Percentiles rank a stretch among this genome's conserved stretches.
phyloP scores from a whole-genome alignment of 805 yeast species.

The Allodekkera sacchari region DNA sequence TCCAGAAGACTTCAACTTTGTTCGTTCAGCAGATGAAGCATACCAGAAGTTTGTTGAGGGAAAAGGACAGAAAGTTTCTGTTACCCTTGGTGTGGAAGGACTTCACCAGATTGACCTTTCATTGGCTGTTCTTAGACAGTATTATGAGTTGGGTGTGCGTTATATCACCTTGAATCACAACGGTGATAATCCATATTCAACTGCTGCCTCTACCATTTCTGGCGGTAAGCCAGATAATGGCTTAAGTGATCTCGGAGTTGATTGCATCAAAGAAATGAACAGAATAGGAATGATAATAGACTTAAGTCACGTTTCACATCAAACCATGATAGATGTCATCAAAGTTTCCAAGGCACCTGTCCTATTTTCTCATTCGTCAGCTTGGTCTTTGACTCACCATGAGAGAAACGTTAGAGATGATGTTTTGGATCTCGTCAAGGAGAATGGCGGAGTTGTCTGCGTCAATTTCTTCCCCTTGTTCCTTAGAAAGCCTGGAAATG shows the following conservation, averaged over 20 bases:
- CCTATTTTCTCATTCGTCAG: conserved; percentile 44
- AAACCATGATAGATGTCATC: conserved; percentile 40
- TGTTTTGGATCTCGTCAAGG: conserved; percentile 29
- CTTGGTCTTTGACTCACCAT: conserved; percentile 30
- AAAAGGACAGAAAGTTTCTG: conserved; percentile 28
- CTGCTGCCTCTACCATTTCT: conserved; percentile 40
- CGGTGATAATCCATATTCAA: conserved; percentile 51
- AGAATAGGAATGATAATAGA: conserved; percentile 48
- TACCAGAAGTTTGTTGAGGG: conserved; percentile 22
- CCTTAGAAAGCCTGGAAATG: conserved; percentile 19
- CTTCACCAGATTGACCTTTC: conserved; percentile 45
- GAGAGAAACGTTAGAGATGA: conserved; percentile 44
- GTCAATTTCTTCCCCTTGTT: conserved; percentile 40
- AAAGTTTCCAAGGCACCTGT: conserved; percentile 38
- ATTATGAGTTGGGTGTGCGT: conserved; percentile 42
- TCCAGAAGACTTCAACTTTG: conserved; percentile 31
- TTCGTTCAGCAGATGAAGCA: conserved; percentile 35
- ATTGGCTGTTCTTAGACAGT: conserved; percentile 39
- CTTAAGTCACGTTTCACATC: conserved; percentile 40
- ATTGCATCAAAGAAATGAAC: conserved; percentile 41
- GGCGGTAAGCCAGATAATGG: conserved; percentile 41
- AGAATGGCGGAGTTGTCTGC: conserved; percentile 42
- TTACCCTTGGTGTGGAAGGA: conserved; percentile 47
- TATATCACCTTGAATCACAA: conserved; percentile 47
- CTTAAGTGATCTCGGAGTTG: conserved; percentile 31